A percentile compares a stretch with the other conserved stretches of the same genome.
These are phyloP conservation scores for Papiliotrema fonsecae DNA, from an alignment of 1,284 basidiomycete species.

Conservation along the genomic window DNA sequence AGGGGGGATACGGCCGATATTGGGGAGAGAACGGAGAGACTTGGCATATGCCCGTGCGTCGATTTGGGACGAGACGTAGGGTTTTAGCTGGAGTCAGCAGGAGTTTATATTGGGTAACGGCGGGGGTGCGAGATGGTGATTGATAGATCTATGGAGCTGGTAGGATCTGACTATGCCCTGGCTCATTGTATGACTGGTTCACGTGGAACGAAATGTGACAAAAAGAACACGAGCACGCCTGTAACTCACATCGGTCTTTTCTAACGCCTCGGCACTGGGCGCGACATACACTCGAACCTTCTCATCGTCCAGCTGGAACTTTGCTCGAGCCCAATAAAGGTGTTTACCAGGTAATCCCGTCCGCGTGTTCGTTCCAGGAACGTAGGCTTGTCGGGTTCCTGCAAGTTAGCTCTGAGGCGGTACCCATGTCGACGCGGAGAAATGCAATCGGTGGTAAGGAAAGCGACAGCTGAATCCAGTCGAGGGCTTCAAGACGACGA, in stretches of 20 bases:
- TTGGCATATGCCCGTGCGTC: not conserved
- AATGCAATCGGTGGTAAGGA: not conserved
- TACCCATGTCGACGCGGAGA: not conserved
- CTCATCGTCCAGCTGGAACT: slow-evolving; percentile 72
- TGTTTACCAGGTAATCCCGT: slow-evolving; percentile 81
- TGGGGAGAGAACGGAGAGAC: slow-evolving; percentile 6
- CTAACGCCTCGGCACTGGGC: slow-evolving; percentile 64
- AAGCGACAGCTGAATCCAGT: not conserved
- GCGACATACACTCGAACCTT: slow-evolving; percentile 78
- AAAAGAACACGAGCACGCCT: not conserved
- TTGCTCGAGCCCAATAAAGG: slow-evolving; percentile 66
- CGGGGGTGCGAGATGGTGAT: not conserved
- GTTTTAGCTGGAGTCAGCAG: slow-evolving; percentile 46
- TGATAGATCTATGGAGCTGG: not conserved
- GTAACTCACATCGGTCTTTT: slow-evolving; percentile 57
- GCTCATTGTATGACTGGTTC: too few relatives aligned
- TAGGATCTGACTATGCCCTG: too few relatives aligned
- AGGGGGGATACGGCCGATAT: slow-evolving; percentile 6
- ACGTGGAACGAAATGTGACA: not conserved
- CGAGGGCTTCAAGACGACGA: not conserved
- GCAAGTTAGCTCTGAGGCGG: not conserved
- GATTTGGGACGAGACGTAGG: slow-evolving; percentile 47
- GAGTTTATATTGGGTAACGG: not conserved
- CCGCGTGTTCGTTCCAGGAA: slow-evolving; percentile 68
- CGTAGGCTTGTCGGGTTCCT: slow-evolving; percentile 75